Base-by-base conservation (phyloP, 305 asterid genomes). In the Solanum chacoense region DNA sequence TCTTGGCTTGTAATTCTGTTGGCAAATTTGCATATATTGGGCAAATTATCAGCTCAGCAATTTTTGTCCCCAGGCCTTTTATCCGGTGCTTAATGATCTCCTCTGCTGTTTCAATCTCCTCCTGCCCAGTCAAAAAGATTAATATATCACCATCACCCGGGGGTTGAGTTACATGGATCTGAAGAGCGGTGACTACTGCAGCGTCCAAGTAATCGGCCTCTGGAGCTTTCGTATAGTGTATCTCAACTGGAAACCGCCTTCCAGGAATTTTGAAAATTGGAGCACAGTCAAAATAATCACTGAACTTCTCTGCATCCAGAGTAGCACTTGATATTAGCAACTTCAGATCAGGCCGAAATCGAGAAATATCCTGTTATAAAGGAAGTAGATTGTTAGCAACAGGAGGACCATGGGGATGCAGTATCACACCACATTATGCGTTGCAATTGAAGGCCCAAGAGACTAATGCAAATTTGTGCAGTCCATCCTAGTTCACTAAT, bases 171-270 rank as follows among this genome's bases (percentile, higher is more conserved):
- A 94, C 98, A 88, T 97, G 99, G 87, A 96, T 97, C 88, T 97
- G 99, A 67, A 97, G 97, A 86, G 99, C 98, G 11, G 99, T 95
- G 50, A 97, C 98, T 72, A 97, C 91, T 40, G 99, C 97, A 36
- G 98, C 99, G 85, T 97, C 98, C 92, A 97, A 89, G 89, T 96
- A 96, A 95, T 96, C 99, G 26, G 99, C 99, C 94, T 95, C 99
- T 6, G 98, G 98, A 87, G 98, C 98, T 89, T 94, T 97, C 1
- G 99, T 97, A 87, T 94, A 95, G 90, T 94, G 96, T 91, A 97
- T 95, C 63, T 96, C 99, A 88, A 97, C 99, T 22, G 99, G 99
- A 92, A 89, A 96, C 90, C 98, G 94, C 91, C 99, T 93, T 89
- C 99, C 99, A 34, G 99, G 99, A 89, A 97, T 96, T 91, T 94